phyloP scores from a whole-genome alignment of 2,329 filamentous ascomycete genomes.

The Diaporthe velutina region DNA sequence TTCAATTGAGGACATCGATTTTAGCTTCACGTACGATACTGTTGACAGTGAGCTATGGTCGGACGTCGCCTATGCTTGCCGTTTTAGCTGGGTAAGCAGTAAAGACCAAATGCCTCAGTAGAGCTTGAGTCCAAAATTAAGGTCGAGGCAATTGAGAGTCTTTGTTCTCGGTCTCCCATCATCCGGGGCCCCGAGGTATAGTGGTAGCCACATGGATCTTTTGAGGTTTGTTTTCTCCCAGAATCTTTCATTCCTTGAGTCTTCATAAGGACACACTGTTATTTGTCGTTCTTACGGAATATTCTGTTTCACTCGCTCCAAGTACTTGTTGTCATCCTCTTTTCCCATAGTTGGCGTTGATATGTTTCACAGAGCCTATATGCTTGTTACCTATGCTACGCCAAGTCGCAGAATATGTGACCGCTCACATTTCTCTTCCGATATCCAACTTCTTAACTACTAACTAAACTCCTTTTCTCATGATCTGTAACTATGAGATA shows the following conservation, averaged over 20 bases:
- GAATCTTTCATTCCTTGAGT: not conserved
- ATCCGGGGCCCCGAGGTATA: not conserved
- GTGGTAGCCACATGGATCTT: not conserved
- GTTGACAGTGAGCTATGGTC: too few species aligned
- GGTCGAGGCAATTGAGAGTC: not conserved
- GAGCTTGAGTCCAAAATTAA: not conserved
- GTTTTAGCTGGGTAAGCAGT: not conserved
- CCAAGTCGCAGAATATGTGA: not conserved
- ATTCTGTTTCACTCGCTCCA: not conserved
- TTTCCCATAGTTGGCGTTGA: not conserved
- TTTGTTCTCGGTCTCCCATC: not conserved
- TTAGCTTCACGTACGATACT: not conserved
- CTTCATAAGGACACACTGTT: too few species aligned
- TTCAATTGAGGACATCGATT: not conserved
- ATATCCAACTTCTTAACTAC: rapidly evolving
- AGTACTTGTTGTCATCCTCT: not conserved
- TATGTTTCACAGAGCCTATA: not conserved
- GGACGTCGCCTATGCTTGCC: not conserved
- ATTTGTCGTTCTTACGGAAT: too few species aligned
- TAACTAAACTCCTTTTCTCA: not conserved
- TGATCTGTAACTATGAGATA: not conserved
- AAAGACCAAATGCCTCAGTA: not conserved
- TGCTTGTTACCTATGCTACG: not conserved
- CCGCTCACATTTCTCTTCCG: not conserved
- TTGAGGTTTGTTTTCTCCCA: not conserved